Evolutionary conservation across 306 rosid species (phyloP).

Genomic region (Fragaria nilgerrensis): DNA sequence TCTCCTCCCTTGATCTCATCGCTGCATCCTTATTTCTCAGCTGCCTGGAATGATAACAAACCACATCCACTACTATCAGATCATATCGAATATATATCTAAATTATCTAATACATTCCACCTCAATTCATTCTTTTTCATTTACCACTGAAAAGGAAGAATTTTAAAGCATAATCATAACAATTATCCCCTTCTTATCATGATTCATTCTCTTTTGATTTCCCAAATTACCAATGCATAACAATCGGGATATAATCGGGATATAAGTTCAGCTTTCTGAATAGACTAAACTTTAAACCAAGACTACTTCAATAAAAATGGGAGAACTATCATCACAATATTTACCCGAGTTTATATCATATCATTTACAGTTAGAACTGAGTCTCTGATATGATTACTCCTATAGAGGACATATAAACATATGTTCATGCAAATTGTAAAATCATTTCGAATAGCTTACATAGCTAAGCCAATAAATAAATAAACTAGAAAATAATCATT

Average conservation of each 20-base stretch:
- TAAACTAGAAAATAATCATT: not conserved
- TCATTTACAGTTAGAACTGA: too few relatives aligned
- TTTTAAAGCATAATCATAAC: not conserved
- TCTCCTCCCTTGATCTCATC: slow-evolving; percentile 82
- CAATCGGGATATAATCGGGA: not conserved
- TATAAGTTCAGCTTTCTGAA: not conserved
- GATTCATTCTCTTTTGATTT: not conserved
- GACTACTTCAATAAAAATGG: not conserved
- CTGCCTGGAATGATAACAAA: slow-evolving; percentile 53
- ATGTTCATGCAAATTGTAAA: too few relatives aligned
- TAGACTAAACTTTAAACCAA: not conserved
- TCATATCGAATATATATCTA: not conserved
- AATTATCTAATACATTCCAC: not conserved
- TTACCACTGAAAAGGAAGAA: too few relatives aligned
- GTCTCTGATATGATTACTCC: too few relatives aligned
- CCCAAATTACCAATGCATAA: not conserved
- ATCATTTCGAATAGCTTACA: not conserved
- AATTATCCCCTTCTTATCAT: not conserved
- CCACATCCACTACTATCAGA: not conserved
- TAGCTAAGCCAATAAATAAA: not conserved
- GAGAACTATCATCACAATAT: not conserved
- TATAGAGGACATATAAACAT: too few relatives aligned
- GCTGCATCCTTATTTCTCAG: slow-evolving; percentile 95
- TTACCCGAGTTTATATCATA: not conserved
- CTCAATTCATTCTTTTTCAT: not conserved